A percentile compares a stretch with the other conserved stretches of the same genome.
These are phyloP conservation scores for Rhizopus microsporus DNA, from an alignment of 371 early-diverging fungal species.

Conservation along the genomic window DNA sequence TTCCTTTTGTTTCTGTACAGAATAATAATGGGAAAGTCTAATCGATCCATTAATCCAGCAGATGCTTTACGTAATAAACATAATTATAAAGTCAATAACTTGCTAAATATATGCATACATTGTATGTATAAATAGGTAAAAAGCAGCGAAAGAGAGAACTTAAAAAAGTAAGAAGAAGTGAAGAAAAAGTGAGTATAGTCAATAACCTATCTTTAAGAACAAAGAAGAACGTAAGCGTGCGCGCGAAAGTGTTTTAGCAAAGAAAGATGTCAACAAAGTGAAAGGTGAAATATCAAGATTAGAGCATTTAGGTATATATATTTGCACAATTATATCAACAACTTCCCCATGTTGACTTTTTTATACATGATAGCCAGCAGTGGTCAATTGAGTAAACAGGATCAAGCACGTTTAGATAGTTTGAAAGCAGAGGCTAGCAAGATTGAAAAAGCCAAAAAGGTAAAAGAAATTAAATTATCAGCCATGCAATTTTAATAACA, in stretches of 20 bases:
- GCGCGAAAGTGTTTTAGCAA: conserved; percentile 51
- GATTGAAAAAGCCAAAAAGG: conserved; percentile 58
- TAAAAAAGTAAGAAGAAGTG: conserved; percentile 50
- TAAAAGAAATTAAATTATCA: conserved; percentile 6
- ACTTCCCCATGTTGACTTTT: neutral
- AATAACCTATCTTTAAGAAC: conserved; percentile 39
- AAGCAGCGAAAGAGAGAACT: conserved; percentile 64
- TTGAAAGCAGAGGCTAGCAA: conserved; percentile 45
- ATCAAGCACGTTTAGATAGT: conserved; percentile 42
- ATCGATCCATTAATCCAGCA: conserved; percentile 51
- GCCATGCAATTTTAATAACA: neutral
- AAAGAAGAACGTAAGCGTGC: conserved; percentile 61
- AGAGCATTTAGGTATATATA: conserved; percentile 46
- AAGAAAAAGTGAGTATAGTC: neutral
- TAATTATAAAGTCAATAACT: neutral
- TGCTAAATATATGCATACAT: conserved; percentile 1
- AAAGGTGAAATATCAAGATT: conserved; percentile 47
- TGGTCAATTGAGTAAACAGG: conserved; percentile 54
- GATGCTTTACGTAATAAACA: conserved; percentile 46
- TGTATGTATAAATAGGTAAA: conserved; percentile 46
- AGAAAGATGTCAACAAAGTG: conserved; percentile 52
- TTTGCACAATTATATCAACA: neutral
- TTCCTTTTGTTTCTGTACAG: neutral
- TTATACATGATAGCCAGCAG: conserved; percentile 19
- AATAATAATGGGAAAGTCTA: conserved; percentile 44